phyloP scores from a whole-genome alignment of 2,329 filamentous ascomycete species.

The Apiospora arundinis region DNA sequence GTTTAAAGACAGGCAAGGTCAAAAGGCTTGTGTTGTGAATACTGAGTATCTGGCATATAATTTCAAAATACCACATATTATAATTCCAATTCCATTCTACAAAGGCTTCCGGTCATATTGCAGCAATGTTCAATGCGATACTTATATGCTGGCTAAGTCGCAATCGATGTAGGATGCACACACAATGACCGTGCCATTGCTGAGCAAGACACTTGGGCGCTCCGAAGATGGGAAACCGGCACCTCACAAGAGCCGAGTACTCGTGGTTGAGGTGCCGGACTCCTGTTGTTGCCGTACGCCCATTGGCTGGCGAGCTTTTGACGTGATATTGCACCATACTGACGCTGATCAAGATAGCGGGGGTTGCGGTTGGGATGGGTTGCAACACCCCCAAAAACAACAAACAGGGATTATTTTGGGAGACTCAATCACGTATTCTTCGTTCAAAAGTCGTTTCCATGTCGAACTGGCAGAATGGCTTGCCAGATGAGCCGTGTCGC shows the following conservation, averaged over 20 bases:
- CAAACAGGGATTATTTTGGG: neutral
- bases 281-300: neutral
- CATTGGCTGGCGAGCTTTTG: constrained; percentile 20
- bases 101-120: too few species aligned
- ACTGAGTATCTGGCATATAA: too few species aligned
- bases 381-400: neutral
- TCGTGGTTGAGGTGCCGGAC: neutral
- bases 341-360: constrained; percentile 17
- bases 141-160: too few species aligned
- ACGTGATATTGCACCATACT: constrained; percentile 28
- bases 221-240: too few species aligned
- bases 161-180: too few species aligned
- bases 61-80: too few species aligned
- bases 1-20: neutral
- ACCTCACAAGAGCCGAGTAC: neutral
- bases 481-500: too few species aligned
- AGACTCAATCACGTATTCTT: neutral
- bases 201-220: too few species aligned
- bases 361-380: neutral
- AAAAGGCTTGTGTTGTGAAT: neutral
- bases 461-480: neutral
- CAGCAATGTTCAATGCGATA: too few species aligned
- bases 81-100: too few species aligned
- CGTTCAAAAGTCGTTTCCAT: neutral
- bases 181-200: too few species aligned